Evolutionary conservation across 2,329 filamentous ascomycete genomes (phyloP).

Genomic region (Aureobasidium sp.): DNA sequence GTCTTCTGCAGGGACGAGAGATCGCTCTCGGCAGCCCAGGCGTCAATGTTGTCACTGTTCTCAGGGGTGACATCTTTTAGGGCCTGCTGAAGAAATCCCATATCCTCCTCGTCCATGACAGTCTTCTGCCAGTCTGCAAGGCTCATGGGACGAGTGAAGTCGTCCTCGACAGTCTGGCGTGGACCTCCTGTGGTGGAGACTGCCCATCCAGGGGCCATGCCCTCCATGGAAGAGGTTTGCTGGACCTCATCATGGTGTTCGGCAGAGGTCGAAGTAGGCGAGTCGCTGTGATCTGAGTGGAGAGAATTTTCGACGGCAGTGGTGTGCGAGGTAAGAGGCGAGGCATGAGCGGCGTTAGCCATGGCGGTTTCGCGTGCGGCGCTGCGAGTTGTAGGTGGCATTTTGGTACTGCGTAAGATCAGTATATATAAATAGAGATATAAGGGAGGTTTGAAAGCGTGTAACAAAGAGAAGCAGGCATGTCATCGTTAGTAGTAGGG

Average conservation of each 20-base stretch:
- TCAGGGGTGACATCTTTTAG: not conserved
- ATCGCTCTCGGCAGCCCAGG: not conserved
- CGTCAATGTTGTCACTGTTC: not conserved
- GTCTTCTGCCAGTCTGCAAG: not conserved
- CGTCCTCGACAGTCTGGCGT: not conserved
- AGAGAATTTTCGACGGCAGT: not conserved
- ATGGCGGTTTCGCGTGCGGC: not conserved
- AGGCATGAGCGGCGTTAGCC: not conserved
- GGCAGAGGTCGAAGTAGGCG: not conserved
- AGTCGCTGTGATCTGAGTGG: not conserved
- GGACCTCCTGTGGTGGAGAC: too few relatives aligned
- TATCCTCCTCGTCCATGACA: not conserved
- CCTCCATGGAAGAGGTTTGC: too few relatives aligned
- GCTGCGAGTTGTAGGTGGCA: not conserved
- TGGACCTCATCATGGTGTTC: not conserved
- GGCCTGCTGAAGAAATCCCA: not conserved
- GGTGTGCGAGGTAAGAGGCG: not conserved
- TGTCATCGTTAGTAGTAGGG: not conserved
- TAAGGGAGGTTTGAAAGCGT: too few relatives aligned
- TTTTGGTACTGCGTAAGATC: not conserved
- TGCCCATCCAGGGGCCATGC: too few relatives aligned
- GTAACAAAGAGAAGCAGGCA: not conserved
- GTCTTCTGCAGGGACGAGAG: too few relatives aligned
- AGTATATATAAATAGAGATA: not conserved
- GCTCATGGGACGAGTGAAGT: not conserved